Evolutionary conservation across 176 grass and related monocot species (phyloP), one percentile per base, ranked within the genome.

Genomic region (Thalia dealbata): DNA sequence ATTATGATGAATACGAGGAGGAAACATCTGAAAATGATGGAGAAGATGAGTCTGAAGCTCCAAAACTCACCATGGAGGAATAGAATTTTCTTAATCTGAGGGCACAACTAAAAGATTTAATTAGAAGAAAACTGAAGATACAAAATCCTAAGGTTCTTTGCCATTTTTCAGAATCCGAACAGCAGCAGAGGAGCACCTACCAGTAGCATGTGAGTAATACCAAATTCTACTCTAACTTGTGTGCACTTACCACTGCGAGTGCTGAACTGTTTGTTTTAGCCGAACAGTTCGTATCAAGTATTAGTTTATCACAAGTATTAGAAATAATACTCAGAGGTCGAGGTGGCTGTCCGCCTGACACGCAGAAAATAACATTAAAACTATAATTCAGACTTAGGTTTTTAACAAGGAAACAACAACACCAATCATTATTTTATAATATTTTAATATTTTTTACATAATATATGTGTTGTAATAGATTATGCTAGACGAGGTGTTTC

Each of bases 1-100:
- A 61, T 19, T 68, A 68, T 24, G 73, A 75, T 50, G 73, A 75
- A 44, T 75, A 75, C 48, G 73, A 75, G 12, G 69, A 50, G 73
- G 73, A 75, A 45, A 38, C 38, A 27, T 61, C 73, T 41, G 72
- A 74, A 46, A 32, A 16, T 7, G 55, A 45, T 11, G 50, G 18
- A 45, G 54, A 63, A 48, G 56, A 63, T 6, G 41, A 46, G 44
- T 38, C 32, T 23, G 59, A 63, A 75, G 21, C 58, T 64, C 38
- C 41, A 27, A 75, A 63, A 62, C 58, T 32, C 14, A 63, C 73
- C 41, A 75, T 25, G 56, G 73, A 64, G 55, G 73, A 75, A 46
- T 41, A 48, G 44, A 7, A 75, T 18, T 75, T 75, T 75, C 73
- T 63, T 28, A 75, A 63, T 7, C 28, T 75, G 24, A 75, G 58